Evolutionary conservation across 2,329 filamentous ascomycete genomes (phyloP).

Genomic region (Seiridium cupressi): DNA sequence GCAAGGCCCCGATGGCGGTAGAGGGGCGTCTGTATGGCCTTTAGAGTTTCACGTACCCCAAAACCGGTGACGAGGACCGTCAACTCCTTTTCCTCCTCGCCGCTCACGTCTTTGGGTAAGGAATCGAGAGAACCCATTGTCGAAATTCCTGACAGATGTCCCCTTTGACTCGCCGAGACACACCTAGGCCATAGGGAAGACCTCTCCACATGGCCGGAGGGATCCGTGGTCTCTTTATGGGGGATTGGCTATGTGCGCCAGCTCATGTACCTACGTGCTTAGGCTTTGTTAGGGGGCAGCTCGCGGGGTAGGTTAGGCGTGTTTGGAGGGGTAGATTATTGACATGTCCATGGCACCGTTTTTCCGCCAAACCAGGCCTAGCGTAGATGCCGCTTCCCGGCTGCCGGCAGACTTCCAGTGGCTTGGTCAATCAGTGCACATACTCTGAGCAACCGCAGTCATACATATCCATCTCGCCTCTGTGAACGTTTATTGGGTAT

Average conservation of each 20-base stretch:
- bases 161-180: not conserved
- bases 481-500: not conserved
- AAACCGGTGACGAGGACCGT: slow-evolving; percentile 63
- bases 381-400: too few relatives aligned
- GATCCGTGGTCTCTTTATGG: not conserved
- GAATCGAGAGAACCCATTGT: slow-evolving; percentile 26
- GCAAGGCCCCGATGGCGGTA: too few relatives aligned
- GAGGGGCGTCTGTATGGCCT: too few relatives aligned
- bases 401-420: too few relatives aligned
- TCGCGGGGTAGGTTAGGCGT: too few relatives aligned
- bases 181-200: slow-evolving; percentile 9
- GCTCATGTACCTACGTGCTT: too few relatives aligned
- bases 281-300: too few relatives aligned
- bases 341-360: too few relatives aligned
- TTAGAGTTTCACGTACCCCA: slow-evolving; percentile 41
- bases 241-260: too few relatives aligned
- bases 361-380: too few relatives aligned
- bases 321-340: too few relatives aligned
- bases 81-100: slow-evolving; percentile 43
- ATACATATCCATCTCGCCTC: not conserved
- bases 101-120: not conserved
- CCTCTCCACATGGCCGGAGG: not conserved
- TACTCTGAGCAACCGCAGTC: not conserved
- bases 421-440: not conserved
- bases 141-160: not conserved